A percentile compares a stretch with the other conserved stretches of the same genome.
These are phyloP conservation scores for Microsporum ferrugineum DNA, from an alignment of 2,329 filamentous ascomycete species.

Conservation along the genomic window DNA sequence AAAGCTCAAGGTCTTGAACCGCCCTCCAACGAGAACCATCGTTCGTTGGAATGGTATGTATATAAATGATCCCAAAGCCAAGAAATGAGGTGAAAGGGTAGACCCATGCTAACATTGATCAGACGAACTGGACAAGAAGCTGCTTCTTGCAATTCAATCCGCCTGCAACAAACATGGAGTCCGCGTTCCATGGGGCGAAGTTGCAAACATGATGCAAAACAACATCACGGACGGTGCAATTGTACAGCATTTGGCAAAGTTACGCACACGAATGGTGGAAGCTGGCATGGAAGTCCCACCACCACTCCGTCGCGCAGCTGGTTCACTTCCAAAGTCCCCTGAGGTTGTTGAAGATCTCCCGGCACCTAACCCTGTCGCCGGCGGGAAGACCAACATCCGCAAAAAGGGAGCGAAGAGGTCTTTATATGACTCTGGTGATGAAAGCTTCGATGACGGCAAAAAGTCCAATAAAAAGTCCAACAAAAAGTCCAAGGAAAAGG, in stretches of 20 bases:
- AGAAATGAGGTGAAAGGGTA: not conserved
- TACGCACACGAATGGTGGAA: conserved; percentile 27
- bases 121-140: conserved; percentile 35
- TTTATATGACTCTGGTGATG: not conserved
- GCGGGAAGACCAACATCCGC: not conserved
- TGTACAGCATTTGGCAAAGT: conserved; percentile 37
- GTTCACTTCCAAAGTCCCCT: not conserved
- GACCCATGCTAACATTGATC: conserved; percentile 13
- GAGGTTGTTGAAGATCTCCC: too few relatives aligned
- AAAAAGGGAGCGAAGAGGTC: conserved; percentile 10
- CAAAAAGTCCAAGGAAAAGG: not conserved
- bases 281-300: conserved; percentile 30
- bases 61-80: not conserved
- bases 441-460: not conserved
- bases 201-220: conserved; percentile 30
- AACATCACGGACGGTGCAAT: conserved; percentile 36
- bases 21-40: conserved; percentile 26
- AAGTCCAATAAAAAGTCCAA: not conserved
- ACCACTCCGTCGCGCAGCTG: conserved; percentile 26
- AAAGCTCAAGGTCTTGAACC: conserved; percentile 8
- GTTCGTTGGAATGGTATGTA: conserved; percentile 35
- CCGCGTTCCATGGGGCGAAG: conserved; percentile 34
- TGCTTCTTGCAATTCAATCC: conserved; percentile 34
- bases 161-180: conserved; percentile 28
- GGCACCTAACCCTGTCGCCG: not conserved